phyloP scores from a whole-genome alignment of 2,329 filamentous ascomycete genomes.

The Fusarium zealandicum region DNA sequence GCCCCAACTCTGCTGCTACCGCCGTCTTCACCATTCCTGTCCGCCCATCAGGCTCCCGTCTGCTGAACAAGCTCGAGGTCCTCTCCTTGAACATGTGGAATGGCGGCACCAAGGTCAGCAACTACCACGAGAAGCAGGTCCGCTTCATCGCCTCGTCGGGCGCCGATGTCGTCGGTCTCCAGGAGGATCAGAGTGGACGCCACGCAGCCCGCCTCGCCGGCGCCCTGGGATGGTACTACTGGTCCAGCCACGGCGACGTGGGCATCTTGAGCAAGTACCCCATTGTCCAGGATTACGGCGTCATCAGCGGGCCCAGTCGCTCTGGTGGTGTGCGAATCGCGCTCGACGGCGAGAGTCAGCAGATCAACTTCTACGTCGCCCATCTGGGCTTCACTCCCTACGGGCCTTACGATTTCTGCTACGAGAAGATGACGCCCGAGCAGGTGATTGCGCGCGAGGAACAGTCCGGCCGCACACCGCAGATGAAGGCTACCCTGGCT shows the following conservation, averaged over 20 bases:
- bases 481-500: slow-evolving; percentile 47
- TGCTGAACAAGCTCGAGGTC: slow-evolving; percentile 47
- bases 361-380: slow-evolving; percentile 48
- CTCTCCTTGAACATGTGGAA: slow-evolving; percentile 52
- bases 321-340: slow-evolving; percentile 45
- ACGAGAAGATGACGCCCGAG: slow-evolving; percentile 44
- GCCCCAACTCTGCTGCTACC: slow-evolving; percentile 36
- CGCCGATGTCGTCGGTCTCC: slow-evolving; percentile 49
- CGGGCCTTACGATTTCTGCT: slow-evolving; percentile 55
- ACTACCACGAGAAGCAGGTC: slow-evolving; percentile 51
- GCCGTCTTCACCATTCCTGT: slow-evolving; percentile 47
- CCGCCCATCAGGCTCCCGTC: slow-evolving; percentile 27
- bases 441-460: slow-evolving; percentile 46
- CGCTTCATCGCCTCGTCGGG: slow-evolving; percentile 44
- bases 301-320: slow-evolving; percentile 30
- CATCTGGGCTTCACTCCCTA: slow-evolving; percentile 51
- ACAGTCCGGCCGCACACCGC: slow-evolving; percentile 48
- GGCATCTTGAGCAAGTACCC: slow-evolving; percentile 51
- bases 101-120: slow-evolving; percentile 46
- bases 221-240: slow-evolving; percentile 50
- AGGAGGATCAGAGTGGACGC: slow-evolving; percentile 45
- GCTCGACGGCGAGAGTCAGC: slow-evolving; percentile 43
- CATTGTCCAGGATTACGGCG: slow-evolving; percentile 44
- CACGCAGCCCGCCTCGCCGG: slow-evolving; percentile 46
- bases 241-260: slow-evolving; percentile 44